Evolutionary conservation across 176 grass and related monocot genomes (phyloP), one percentile per base, ranked within the genome.

Genomic region (Eleusine indica): DNA sequence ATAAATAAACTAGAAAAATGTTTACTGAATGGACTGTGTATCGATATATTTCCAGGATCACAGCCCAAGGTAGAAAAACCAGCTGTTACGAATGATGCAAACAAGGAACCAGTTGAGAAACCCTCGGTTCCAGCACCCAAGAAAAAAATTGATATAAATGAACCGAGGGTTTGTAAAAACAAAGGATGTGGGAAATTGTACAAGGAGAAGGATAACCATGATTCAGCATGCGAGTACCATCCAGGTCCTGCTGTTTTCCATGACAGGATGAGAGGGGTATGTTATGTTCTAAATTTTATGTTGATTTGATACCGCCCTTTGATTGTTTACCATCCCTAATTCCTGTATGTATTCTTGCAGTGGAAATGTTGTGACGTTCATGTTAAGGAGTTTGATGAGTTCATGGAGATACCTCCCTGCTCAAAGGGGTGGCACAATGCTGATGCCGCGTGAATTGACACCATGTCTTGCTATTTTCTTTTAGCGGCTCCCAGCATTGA

Each of bases 341-440:
- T 56, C 25, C 38, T 60, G 14, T 68, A 11, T 73, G 2, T 82
- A 21, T 76, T 77, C 44, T 72, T 68, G 83, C 89, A 99, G 96
- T 99, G 96, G 96, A 99, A 99, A 87, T 99, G 96, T 46, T 96
- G 96, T 72, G 89, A 96, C 83, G 30, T 99, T 75, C 93, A 95
- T 75, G 96, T 92, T 46, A 99, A 96, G 80, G 96, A 99, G 52
- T 99, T 99, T 73, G 93, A 96, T 46, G 96, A 99, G 74, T 99
- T 99, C 70, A 90, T 99, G 85, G 90, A 88, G 77, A 92, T 96
- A 82, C 93, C 96, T 81, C 91, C 96, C 39, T 99, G 96, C 85
- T 78, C 93, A 9, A 99, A 94, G 78, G 96, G 96, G 58, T 99
- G 93, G 96, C 96, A 99, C 72, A 96, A 90, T 57, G 91, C 91